These are phyloP conservation scores for Elsinoe arachidis DNA, from an alignment of 2,329 filamentous ascomycete genomes.

Conservation along the genomic window DNA sequence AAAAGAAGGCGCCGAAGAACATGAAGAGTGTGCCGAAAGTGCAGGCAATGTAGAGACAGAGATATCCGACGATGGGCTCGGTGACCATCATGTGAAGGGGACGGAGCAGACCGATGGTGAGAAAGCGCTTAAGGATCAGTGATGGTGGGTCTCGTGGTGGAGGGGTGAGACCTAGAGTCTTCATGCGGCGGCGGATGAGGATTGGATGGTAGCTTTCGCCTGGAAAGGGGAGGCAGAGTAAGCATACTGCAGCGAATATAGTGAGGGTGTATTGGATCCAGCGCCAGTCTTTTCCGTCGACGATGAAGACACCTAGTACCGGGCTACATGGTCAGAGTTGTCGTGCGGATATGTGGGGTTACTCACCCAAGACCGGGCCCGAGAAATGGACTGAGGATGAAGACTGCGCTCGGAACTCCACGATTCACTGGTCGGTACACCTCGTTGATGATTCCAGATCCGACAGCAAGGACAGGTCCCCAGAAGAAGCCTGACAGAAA, in stretches of 20 bases:
- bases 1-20: slow-evolving; percentile 28
- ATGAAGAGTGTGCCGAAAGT: slow-evolving; percentile 25
- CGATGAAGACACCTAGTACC: slow-evolving; percentile 37
- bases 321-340: slow-evolving; percentile 22
- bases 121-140: slow-evolving; percentile 23
- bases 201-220: slow-evolving; percentile 49
- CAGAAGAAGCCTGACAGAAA: slow-evolving; percentile 36
- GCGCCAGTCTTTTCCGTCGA: slow-evolving; percentile 34
- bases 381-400: slow-evolving; percentile 34
- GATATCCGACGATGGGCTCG: slow-evolving; percentile 30
- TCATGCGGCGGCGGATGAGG: slow-evolving; percentile 35
- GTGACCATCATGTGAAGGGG: slow-evolving; percentile 28
- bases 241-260: slow-evolving; percentile 29
- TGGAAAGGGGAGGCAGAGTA: slow-evolving; percentile 33
- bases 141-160: slow-evolving; percentile 21
- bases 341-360: background rate
- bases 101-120: slow-evolving; percentile 26
- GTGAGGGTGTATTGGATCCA: slow-evolving; percentile 36
- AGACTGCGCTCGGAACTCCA: slow-evolving; percentile 29
- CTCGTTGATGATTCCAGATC: slow-evolving; percentile 35
- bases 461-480: slow-evolving; percentile 32
- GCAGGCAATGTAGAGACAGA: slow-evolving; percentile 26
- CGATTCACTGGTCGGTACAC: slow-evolving; percentile 28
- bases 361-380: slow-evolving; percentile 31
- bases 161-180: slow-evolving; percentile 24